A percentile compares a stretch with the other conserved stretches of the same genome.
These are phyloP conservation scores for Ascochyta fabae DNA, from an alignment of 2,329 filamentous ascomycete genomes.

Conservation along the genomic window DNA sequence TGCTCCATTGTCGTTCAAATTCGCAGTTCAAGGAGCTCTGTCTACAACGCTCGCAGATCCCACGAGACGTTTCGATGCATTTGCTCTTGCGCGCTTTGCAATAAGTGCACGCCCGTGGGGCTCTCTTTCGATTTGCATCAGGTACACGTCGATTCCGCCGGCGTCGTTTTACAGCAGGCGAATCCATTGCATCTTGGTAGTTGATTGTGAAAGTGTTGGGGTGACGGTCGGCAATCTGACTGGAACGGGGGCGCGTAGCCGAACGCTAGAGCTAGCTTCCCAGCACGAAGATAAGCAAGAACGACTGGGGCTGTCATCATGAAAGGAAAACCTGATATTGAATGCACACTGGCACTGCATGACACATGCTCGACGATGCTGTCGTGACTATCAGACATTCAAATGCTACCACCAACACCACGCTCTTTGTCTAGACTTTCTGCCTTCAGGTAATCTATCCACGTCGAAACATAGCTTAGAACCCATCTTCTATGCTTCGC, in stretches of 20 bases:
- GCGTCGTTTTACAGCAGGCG: conserved; percentile 2
- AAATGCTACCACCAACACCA: conserved; percentile 14
- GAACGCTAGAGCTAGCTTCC: conserved; percentile 1
- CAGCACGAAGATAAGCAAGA: neutral
- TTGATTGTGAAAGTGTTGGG: neutral
- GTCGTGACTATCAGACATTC: neutral
- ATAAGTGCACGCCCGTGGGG: conserved; percentile 3
- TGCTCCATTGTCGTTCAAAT: no score
- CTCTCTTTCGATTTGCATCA: neutral
- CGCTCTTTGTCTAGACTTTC: neutral
- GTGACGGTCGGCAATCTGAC: neutral
- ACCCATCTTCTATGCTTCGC: conserved; percentile 59
- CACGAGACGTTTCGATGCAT: conserved; percentile 4
- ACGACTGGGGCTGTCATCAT: neutral
- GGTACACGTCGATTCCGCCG: conserved; percentile 2
- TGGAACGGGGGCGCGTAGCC: neutral
- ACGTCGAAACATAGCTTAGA: conserved; percentile 39
- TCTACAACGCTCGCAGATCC: no score
- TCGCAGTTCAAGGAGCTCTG: no score
- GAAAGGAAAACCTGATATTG: no score
- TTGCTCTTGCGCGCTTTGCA: conserved; percentile 10
- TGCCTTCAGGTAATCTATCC: neutral
- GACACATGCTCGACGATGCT: neutral
- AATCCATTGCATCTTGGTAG: conserved; percentile 6
- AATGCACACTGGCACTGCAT: no score